Percentiles rank a stretch among this genome's conserved stretches.
Evolutionary conservation across 306 rosid genomes (phyloP).

Genomic region (Castanopsis chinensis): DNA sequence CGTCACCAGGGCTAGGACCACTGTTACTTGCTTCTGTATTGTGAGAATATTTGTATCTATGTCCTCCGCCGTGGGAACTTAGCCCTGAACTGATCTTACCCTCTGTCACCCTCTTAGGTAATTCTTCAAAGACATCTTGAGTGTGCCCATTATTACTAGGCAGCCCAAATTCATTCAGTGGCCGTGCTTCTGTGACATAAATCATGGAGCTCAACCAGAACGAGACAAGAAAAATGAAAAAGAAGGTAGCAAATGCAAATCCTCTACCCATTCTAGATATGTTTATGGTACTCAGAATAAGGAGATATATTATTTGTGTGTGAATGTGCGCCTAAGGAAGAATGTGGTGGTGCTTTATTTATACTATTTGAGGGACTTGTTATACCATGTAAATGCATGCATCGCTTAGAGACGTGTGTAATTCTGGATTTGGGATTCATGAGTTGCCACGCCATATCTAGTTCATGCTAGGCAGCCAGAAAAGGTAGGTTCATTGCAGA

Average conservation of each 20-base stretch:
- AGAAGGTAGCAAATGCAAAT: slow-evolving; percentile 21
- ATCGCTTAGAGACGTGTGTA: background rate
- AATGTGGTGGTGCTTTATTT: slow-evolving; percentile 15
- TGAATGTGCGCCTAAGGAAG: background rate
- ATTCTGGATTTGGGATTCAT: background rate
- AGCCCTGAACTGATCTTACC: background rate
- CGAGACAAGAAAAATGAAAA: slow-evolving; percentile 19
- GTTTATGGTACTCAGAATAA: background rate
- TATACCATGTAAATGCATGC: background rate
- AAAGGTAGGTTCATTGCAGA: background rate
- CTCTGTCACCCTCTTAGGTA: slow-evolving; percentile 1
- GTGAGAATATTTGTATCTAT: background rate
- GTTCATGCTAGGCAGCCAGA: no score
- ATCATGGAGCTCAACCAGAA: slow-evolving; percentile 10
- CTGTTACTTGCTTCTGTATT: background rate
- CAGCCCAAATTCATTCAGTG: slow-evolving; percentile 23
- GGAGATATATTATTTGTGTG: no score
- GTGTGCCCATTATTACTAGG: background rate
- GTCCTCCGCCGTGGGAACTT: slow-evolving; percentile 3
- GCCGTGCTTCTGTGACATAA: slow-evolving; percentile 25
- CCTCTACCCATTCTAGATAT: slow-evolving; percentile 25
- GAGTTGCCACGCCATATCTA: background rate
- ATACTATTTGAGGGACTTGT: slow-evolving; percentile 11
- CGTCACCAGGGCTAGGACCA: slow-evolving; percentile 52
- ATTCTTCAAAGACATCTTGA: background rate